Percentiles rank a stretch among this genome's conserved stretches.
phyloP scores from a whole-genome alignment of 1,284 basidiomycete species.

The Gomphus sp. region DNA sequence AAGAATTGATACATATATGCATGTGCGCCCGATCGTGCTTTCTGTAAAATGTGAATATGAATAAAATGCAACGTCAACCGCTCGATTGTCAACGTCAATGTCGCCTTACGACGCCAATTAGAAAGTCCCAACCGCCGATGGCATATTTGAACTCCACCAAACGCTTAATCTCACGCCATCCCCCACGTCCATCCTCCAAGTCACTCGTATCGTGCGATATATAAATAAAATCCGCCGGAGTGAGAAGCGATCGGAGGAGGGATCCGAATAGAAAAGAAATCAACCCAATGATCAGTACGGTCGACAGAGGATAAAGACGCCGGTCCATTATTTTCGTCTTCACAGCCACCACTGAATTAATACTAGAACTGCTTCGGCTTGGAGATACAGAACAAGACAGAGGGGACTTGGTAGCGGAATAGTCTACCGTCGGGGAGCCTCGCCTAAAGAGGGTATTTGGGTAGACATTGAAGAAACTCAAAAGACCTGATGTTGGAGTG shows the following conservation, averaged over 20 bases:
- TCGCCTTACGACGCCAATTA: constrained; percentile 68
- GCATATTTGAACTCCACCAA: constrained; percentile 73
- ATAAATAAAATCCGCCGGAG: constrained; percentile 89
- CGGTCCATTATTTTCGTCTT: neutral
- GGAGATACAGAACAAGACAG: neutral
- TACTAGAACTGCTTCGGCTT: neutral
- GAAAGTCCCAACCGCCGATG: constrained; percentile 72
- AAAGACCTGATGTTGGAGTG: neutral
- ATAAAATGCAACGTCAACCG: neutral
- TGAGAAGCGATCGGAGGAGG: constrained; percentile 76
- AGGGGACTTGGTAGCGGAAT: neutral
- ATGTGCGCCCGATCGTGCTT: neutral
- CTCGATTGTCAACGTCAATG: constrained; percentile 33
- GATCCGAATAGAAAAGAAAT: constrained; percentile 91
- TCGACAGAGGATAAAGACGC: constrained; percentile 40
- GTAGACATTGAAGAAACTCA: constrained; percentile 9
- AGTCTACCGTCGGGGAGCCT: neutral
- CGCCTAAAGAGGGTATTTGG: constrained; percentile 6
- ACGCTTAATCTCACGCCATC: constrained; percentile 78
- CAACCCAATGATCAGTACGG: constrained; percentile 70
- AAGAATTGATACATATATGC: neutral
- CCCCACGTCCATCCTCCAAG: constrained; percentile 29
- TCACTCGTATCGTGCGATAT: constrained; percentile 49
- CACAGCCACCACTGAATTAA: neutral
- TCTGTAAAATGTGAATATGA: neutral